Evolutionary conservation across 2,329 filamentous ascomycete genomes (phyloP).

Genomic region (Aspergillus ochraceoroseus): DNA sequence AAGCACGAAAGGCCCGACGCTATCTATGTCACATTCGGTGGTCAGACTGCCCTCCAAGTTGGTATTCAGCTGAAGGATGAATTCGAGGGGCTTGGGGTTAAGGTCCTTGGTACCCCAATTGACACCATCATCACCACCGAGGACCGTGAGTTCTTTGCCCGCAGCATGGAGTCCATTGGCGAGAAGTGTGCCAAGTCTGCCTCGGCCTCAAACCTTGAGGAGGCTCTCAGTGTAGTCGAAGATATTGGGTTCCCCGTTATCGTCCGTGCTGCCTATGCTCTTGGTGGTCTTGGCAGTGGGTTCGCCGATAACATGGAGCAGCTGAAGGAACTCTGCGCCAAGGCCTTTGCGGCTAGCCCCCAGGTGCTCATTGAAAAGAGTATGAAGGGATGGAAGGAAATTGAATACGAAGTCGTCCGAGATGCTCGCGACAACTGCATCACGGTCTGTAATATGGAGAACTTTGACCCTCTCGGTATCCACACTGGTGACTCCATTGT

Average conservation of each 20-base stretch:
- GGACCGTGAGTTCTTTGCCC: constrained; percentile 92
- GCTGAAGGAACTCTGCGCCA: constrained; percentile 81
- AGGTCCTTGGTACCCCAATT: constrained; percentile 92
- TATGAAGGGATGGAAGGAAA: constrained; percentile 99
- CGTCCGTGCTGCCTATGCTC: constrained; percentile 89
- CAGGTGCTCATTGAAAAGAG: constrained; percentile 95
- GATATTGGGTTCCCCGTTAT: constrained; percentile 95
- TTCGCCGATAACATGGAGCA: constrained; percentile 86
- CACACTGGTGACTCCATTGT: constrained; percentile 98
- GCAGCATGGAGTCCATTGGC: constrained; percentile 96
- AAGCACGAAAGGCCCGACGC: constrained; percentile 89
- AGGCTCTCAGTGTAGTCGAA: constrained; percentile 82
- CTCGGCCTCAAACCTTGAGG: constrained; percentile 80
- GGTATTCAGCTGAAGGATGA: constrained; percentile 98
- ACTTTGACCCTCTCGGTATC: constrained; percentile 96
- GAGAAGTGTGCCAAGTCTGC: constrained; percentile 98
- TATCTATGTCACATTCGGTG: constrained; percentile 96
- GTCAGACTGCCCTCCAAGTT: constrained; percentile 92
- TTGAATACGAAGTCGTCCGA: constrained; percentile 96
- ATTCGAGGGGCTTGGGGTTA: constrained; percentile 85
- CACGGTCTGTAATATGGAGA: constrained; percentile 99
- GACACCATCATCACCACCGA: constrained; percentile 98
- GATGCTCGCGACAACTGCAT: constrained; percentile 97
- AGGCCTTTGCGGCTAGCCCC: constrained; percentile 89
- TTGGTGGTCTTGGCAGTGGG: constrained; percentile 90